phyloP scores from a whole-genome alignment of 2,329 filamentous ascomycete species.

The Aspergillus unguis region DNA sequence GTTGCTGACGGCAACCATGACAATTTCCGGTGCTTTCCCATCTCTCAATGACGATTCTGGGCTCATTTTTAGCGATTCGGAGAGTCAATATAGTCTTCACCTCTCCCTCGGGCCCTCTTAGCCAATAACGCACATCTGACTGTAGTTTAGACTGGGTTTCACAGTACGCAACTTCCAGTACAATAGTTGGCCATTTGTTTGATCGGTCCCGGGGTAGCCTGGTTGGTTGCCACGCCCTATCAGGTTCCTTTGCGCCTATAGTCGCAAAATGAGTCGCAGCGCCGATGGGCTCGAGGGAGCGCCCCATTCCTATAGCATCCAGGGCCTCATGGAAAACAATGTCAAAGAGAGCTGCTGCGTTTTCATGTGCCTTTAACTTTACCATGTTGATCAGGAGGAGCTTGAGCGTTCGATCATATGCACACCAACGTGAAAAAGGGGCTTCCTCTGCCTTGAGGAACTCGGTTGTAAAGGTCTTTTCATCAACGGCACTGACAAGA shows the following conservation, averaged over 20 bases:
- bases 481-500: neutral
- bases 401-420: conserved; percentile 1
- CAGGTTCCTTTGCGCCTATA: conserved; percentile 9
- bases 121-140: conserved; percentile 9
- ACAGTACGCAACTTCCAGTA: conserved; percentile 6
- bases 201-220: neutral
- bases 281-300: neutral
- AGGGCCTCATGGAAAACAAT: neutral
- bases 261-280: neutral
- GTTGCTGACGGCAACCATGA: neutral
- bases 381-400: conserved; percentile 4
- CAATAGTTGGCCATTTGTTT: conserved; percentile 7
- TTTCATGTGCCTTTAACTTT: neutral
- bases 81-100: conserved; percentile 9
- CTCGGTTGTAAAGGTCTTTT: neutral
- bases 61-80: conserved; percentile 1
- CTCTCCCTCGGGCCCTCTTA: neutral
- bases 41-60: conserved; percentile 8
- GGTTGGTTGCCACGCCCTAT: conserved; percentile 3
- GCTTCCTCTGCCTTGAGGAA: neutral
- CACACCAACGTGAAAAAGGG: conserved; percentile 4
- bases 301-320: neutral
- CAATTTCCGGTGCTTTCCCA: neutral
- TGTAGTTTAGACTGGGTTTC: conserved; percentile 7
- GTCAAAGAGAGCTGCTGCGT: neutral